These are phyloP conservation scores for Canna indica DNA, from an alignment of 176 grass and related monocot species.

Conservation along the genomic window DNA sequence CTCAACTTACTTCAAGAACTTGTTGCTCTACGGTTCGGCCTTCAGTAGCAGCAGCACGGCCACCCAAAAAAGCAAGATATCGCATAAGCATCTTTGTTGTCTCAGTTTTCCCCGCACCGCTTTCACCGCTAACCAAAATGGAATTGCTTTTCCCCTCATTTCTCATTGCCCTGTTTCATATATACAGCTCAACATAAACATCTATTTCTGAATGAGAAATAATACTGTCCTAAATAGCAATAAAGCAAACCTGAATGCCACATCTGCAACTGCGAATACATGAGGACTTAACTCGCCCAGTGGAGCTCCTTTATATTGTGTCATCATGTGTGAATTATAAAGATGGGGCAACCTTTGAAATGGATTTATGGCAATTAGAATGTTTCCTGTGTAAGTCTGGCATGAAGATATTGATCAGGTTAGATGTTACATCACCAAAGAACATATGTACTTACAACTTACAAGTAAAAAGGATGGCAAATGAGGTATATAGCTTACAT, in stretches of 20 bases:
- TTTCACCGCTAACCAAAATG: conserved; percentile 98
- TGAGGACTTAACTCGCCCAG: conserved; percentile 96
- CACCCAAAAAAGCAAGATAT: conserved; percentile 96
- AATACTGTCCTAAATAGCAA: conserved; percentile 7
- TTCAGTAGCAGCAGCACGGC: conserved; percentile 79
- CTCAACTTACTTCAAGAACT: conserved; percentile 78
- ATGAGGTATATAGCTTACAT: conserved; percentile 48
- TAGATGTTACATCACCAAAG: neutral
- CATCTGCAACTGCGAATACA: conserved; percentile 98
- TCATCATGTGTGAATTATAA: conserved; percentile 95
- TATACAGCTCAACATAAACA: conserved; percentile 21
- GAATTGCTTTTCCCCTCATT: conserved; percentile 91
- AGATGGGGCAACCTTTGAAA: conserved; percentile 94
- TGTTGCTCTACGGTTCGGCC: conserved; percentile 98
- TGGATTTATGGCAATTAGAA: conserved; percentile 96
- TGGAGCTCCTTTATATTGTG: conserved; percentile 93
- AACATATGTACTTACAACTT: neutral
- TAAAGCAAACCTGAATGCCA: conserved; percentile 61
- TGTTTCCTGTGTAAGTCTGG: conserved; percentile 99
- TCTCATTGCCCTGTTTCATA: conserved; percentile 72
- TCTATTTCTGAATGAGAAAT: neutral
- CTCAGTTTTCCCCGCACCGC: conserved; percentile 96
- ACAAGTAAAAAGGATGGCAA: neutral
- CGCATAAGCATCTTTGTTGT: conserved; percentile 99
- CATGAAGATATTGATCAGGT: conserved; percentile 18